These are phyloP conservation scores for Chalaropsis thielavioides DNA, from an alignment of 2,329 filamentous ascomycete species.

Conservation along the genomic window DNA sequence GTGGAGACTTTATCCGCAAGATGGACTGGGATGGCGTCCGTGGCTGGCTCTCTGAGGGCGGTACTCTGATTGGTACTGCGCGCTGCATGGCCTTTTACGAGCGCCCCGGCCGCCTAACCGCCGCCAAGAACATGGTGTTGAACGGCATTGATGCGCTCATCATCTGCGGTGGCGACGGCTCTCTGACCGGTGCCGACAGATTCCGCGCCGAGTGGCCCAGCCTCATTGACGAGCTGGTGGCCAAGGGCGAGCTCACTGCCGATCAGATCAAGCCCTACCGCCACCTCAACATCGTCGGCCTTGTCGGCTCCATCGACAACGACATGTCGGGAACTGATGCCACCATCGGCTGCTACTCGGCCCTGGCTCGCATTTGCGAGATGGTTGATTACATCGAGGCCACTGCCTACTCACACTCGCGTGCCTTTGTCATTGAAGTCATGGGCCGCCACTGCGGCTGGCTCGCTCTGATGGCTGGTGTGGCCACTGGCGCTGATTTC, in stretches of 20 bases:
- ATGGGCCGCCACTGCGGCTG: constrained; percentile 98
- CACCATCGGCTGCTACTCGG: constrained; percentile 93
- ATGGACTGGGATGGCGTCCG: constrained; percentile 90
- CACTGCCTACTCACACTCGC: constrained; percentile 82
- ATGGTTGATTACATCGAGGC: constrained; percentile 95
- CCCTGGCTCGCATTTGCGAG: constrained; percentile 82
- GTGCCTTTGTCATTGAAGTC: constrained; percentile 94
- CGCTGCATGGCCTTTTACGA: constrained; percentile 87
- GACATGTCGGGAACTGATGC: constrained; percentile 95
- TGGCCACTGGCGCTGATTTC: constrained; percentile 90
- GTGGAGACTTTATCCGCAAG: constrained; percentile 72
- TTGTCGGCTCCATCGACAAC: constrained; percentile 97
- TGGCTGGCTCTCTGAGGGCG: constrained; percentile 84
- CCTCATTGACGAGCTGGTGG: constrained; percentile 70
- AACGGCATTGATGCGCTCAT: constrained; percentile 91
- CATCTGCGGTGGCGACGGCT: constrained; percentile 94
- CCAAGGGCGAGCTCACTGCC: constrained; percentile 52
- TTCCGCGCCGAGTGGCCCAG: constrained; percentile 89
- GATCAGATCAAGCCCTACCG: constrained; percentile 63
- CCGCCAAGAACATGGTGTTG: constrained; percentile 86
- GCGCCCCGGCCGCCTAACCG: constrained; percentile 64
- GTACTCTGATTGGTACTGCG: constrained; percentile 90
- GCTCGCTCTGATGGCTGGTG: constrained; percentile 90
- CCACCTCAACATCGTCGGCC: constrained; percentile 86
- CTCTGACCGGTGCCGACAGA: constrained; percentile 84